Conservation (phyloP, 2,329 filamentous ascomycete genomes). For the Sphaerulina musiva region DNA sequence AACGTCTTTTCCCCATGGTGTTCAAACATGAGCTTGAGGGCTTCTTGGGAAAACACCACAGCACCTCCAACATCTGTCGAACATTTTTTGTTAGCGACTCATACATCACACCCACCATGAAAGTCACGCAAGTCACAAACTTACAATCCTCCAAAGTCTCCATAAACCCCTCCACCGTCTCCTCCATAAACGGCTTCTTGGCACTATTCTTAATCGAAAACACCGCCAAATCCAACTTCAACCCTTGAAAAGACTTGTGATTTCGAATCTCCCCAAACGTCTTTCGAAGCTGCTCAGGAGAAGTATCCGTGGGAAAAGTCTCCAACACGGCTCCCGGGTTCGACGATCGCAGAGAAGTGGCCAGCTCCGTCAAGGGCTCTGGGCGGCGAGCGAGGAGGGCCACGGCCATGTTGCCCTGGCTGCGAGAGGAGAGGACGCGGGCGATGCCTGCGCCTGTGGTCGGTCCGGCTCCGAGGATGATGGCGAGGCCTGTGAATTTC, state of each 20-base stretch:
- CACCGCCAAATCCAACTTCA: slow-evolving; percentile 48
- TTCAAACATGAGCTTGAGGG: slow-evolving; percentile 46
- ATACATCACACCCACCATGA: too few species aligned
- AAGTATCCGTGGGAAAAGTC: slow-evolving; percentile 48
- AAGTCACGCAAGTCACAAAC: too few species aligned
- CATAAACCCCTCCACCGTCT: slow-evolving; percentile 47
- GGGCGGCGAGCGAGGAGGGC: slow-evolving; percentile 48
- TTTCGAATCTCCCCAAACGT: slow-evolving; percentile 46
- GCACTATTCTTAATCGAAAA: slow-evolving; percentile 52
- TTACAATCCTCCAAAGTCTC: slow-evolving; percentile 42
- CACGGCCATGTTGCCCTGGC: slow-evolving; percentile 51
- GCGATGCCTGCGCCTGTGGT: slow-evolving; percentile 46
- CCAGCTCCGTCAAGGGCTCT: slow-evolving; percentile 41
- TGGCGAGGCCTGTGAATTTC: slow-evolving; percentile 38
- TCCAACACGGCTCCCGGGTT: slow-evolving; percentile 44
- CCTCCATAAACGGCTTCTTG: slow-evolving; percentile 51
- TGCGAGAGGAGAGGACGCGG: slow-evolving; percentile 45
- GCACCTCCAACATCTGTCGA: slow-evolving; percentile 36
- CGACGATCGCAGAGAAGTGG: slow-evolving; percentile 38
- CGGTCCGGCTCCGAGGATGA: slow-evolving; percentile 48
- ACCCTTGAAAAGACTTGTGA: slow-evolving; percentile 43
- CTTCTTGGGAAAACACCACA: slow-evolving; percentile 51
- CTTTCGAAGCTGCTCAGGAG: slow-evolving; percentile 42
- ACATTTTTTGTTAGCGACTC: background rate
- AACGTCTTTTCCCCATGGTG: slow-evolving; percentile 47